These are phyloP conservation scores for Tetracladium setigerum DNA, from an alignment of 495 filamentous ascomycete genomes.

Conservation along the genomic window DNA sequence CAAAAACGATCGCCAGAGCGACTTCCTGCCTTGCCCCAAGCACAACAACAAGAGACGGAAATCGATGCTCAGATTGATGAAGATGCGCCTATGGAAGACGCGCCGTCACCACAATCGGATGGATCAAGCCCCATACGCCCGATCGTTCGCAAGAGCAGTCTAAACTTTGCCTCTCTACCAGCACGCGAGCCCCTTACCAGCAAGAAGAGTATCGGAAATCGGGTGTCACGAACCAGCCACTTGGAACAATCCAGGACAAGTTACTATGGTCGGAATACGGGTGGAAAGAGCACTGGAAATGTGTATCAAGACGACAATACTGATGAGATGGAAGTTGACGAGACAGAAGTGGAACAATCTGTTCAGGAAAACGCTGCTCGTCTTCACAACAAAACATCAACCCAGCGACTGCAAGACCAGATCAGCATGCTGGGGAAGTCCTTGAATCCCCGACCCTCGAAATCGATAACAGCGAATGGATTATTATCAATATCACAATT, in stretches of 20 bases:
- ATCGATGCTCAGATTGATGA: neutral
- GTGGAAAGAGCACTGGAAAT: slow-evolving; percentile 39
- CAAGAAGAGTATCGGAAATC: slow-evolving; percentile 69
- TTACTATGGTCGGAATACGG: slow-evolving; percentile 57
- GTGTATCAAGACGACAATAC: slow-evolving; percentile 39
- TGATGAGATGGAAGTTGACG: slow-evolving; percentile 51
- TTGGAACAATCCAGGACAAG: slow-evolving; percentile 59
- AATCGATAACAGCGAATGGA: slow-evolving; percentile 50
- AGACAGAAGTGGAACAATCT: slow-evolving; percentile 31
- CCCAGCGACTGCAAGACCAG: slow-evolving; percentile 82
- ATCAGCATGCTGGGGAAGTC: slow-evolving; percentile 88
- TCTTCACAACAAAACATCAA: slow-evolving; percentile 80
- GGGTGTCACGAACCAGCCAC: slow-evolving; percentile 71
- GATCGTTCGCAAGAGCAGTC: slow-evolving; percentile 78
- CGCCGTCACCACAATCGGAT: slow-evolving; percentile 37
- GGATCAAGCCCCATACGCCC: slow-evolving; percentile 24
- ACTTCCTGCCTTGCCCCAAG: neutral
- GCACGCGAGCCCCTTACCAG: slow-evolving; percentile 79
- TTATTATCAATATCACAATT: slow-evolving; percentile 22
- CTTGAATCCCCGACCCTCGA: slow-evolving; percentile 56
- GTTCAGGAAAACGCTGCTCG: slow-evolving; percentile 34
- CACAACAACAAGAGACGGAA: neutral
- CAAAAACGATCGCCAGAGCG: slow-evolving; percentile 15
- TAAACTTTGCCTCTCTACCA: slow-evolving; percentile 87
- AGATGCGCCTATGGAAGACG: slow-evolving; percentile 16